These are phyloP conservation scores for Solanum chiquidenum DNA, from an alignment of 257 asterid species.

Conservation along the genomic window DNA sequence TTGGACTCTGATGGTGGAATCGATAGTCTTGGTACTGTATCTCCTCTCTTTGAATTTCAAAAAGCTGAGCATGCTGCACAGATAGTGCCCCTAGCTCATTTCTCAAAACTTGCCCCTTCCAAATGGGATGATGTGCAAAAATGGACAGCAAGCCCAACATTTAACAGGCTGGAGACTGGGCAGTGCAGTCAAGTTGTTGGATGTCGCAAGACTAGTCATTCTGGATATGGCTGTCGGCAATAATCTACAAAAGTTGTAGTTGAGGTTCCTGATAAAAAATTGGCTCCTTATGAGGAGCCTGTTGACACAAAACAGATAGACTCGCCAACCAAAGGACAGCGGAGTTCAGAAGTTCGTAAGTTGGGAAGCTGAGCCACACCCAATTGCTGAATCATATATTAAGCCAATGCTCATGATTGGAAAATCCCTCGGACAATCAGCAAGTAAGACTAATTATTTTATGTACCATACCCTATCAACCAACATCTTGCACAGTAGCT, in stretches of 20 bases:
- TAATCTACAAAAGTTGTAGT: slow-evolving; percentile 11
- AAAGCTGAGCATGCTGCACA: slow-evolving; percentile 17
- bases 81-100: slow-evolving; percentile 17
- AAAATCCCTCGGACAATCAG: slow-evolving; percentile 15
- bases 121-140: slow-evolving; percentile 36
- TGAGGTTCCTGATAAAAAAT: slow-evolving; percentile 22
- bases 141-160: slow-evolving; percentile 33
- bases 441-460: slow-evolving; percentile 15
- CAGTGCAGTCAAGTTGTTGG: slow-evolving; percentile 21
- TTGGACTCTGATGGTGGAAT: slow-evolving; percentile 16
- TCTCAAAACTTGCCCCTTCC: slow-evolving; percentile 24
- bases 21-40: slow-evolving; percentile 5
- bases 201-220: slow-evolving; percentile 10
- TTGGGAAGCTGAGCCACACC: slow-evolving; percentile 19
- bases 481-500: background rate
- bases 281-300: slow-evolving; percentile 21
- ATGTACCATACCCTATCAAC: background rate
- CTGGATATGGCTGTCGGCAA: slow-evolving; percentile 12
- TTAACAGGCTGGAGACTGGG: slow-evolving; percentile 4
- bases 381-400: slow-evolving; percentile 14
- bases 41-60: slow-evolving; percentile 27
- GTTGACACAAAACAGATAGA: slow-evolving; percentile 28
- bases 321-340: slow-evolving; percentile 15
- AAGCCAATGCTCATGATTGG: slow-evolving; percentile 21
- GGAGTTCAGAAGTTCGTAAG: slow-evolving; percentile 20